Percentiles rank a stretch among this genome's conserved stretches.
Conservation (phyloP, 805 yeast species). For the Starmerella sp. region DNA sequence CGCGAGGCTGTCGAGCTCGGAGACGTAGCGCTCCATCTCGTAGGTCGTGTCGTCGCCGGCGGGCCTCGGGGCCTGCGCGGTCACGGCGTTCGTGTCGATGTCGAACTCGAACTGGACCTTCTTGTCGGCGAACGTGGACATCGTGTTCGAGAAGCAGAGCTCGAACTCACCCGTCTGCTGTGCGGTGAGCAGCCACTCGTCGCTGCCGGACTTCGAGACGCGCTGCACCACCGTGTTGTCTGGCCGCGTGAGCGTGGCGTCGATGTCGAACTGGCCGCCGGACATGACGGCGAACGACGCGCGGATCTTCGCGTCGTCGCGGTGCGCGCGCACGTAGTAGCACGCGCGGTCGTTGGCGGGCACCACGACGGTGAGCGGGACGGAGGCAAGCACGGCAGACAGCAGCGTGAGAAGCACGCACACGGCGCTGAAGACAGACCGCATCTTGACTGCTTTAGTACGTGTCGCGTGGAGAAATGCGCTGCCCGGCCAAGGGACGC, state of each 20-base stretch:
- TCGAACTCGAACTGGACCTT: conserved; percentile 72
- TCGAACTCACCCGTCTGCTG: conserved; percentile 66
- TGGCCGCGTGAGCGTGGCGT: conserved; percentile 50
- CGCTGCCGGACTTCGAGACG: conserved; percentile 60
- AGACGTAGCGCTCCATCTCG: conserved; percentile 26
- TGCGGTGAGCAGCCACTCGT: conserved; percentile 64
- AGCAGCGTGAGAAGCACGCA: conserved; percentile 8
- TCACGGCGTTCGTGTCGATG: conserved; percentile 33
- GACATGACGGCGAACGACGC: conserved; percentile 76
- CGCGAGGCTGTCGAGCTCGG: conserved; percentile 24
- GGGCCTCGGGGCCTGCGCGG: conserved; percentile 48
- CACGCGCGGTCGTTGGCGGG: conserved; percentile 69
- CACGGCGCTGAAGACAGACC: background rate
- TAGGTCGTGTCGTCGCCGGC: conserved; percentile 25
- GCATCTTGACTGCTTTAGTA: background rate
- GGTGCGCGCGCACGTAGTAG: conserved; percentile 55
- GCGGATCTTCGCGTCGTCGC: conserved; percentile 49
- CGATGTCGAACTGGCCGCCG: conserved; percentile 72
- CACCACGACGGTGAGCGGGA: conserved; percentile 62
- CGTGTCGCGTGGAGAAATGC: conserved; percentile 1
- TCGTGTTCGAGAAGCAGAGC: conserved; percentile 73
- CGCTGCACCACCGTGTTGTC: conserved; percentile 40
- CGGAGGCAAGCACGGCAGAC: conserved; percentile 17
- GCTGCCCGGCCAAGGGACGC: background rate
- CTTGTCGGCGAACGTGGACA: conserved; percentile 73